Percentiles rank a stretch among this genome's conserved stretches.
Conservation (phyloP, 331 rosid species). For the Spiraea crenata region DNA sequence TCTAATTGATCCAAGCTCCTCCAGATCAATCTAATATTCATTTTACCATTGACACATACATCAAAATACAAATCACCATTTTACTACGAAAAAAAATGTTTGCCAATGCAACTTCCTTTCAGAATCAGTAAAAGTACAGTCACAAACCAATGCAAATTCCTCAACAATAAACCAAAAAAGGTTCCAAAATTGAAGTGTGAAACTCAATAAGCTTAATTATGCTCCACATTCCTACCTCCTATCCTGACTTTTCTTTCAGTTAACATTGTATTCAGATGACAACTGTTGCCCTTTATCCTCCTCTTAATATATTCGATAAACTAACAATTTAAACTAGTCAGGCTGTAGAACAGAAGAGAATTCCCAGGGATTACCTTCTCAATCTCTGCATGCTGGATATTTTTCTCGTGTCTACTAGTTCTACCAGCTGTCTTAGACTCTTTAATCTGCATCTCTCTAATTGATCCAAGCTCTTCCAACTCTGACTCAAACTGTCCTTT, state of each 20-base stretch:
- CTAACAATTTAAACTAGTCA: slow-evolving; percentile 2
- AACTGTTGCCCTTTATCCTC: too few species aligned
- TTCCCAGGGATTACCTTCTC: slow-evolving; percentile 63
- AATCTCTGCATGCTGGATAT: slow-evolving; percentile 90
- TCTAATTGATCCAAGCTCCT: too few species aligned
- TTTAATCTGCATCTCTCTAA: slow-evolving; percentile 95
- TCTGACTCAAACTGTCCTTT: slow-evolving; percentile 81
- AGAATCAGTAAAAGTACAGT: not conserved
- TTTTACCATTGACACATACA: not conserved
- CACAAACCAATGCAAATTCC: not conserved
- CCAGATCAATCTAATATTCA: not conserved
- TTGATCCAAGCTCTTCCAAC: slow-evolving; percentile 91
- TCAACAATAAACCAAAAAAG: not conserved
- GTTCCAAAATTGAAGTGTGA: not conserved
- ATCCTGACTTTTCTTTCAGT: too few species aligned
- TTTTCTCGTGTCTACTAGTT: slow-evolving; percentile 91
- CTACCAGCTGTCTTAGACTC: slow-evolving; percentile 92
- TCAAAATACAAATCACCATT: not conserved
- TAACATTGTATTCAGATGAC: too few species aligned
- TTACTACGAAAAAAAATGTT: not conserved
- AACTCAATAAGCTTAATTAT: not conserved
- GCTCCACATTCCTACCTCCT: not conserved
- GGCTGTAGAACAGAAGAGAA: slow-evolving; percentile 2
- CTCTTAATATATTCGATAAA: too few species aligned
- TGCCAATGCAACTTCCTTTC: not conserved